Evolutionary conservation across 2,329 filamentous ascomycete species (phyloP).

Genomic region (Penicillium oxalicum): DNA sequence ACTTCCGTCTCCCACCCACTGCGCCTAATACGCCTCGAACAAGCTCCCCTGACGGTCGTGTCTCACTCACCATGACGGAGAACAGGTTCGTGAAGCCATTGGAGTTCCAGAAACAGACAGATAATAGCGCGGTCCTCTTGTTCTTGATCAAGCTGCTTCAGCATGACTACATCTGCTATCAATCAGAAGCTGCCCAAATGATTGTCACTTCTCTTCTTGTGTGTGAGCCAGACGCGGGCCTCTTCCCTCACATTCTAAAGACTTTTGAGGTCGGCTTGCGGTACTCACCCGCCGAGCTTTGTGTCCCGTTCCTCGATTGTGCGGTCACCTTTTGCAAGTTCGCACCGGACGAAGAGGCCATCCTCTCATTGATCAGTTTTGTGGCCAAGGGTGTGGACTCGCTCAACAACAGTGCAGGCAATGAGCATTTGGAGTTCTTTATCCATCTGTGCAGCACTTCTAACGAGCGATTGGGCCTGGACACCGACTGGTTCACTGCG

Average conservation of each 20-base stretch:
- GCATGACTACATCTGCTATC: slow-evolving; percentile 50
- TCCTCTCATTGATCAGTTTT: slow-evolving; percentile 36
- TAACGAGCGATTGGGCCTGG: slow-evolving; percentile 34
- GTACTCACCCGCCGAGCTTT: slow-evolving; percentile 44
- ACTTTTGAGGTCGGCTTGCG: slow-evolving; percentile 53
- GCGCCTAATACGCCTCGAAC: slow-evolving; percentile 21
- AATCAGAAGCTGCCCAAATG: slow-evolving; percentile 42
- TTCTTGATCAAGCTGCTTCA: slow-evolving; percentile 58
- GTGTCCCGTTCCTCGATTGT: slow-evolving; percentile 56
- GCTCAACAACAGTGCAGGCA: slow-evolving; percentile 44
- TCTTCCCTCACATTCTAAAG: slow-evolving; percentile 43
- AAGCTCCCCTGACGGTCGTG: slow-evolving; percentile 23
- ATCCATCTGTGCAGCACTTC: slow-evolving; percentile 44
- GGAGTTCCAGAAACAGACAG: slow-evolving; percentile 7
- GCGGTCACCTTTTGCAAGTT: slow-evolving; percentile 46
- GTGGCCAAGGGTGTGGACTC: slow-evolving; percentile 44
- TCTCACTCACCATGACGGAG: slow-evolving; percentile 31
- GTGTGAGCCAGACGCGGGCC: slow-evolving; percentile 48
- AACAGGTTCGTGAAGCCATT: slow-evolving; percentile 29
- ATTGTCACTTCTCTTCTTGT: slow-evolving; percentile 56
- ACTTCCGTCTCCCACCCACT: slow-evolving; percentile 29
- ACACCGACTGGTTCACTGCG: slow-evolving; percentile 29
- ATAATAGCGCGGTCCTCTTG: slow-evolving; percentile 29
- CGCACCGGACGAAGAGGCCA: slow-evolving; percentile 32
- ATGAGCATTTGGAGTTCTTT: slow-evolving; percentile 49